A percentile compares a stretch with the other conserved stretches of the same genome.
Conservation (phyloP, 2,329 filamentous ascomycete genomes). For the Sarocladium kiliense region DNA sequence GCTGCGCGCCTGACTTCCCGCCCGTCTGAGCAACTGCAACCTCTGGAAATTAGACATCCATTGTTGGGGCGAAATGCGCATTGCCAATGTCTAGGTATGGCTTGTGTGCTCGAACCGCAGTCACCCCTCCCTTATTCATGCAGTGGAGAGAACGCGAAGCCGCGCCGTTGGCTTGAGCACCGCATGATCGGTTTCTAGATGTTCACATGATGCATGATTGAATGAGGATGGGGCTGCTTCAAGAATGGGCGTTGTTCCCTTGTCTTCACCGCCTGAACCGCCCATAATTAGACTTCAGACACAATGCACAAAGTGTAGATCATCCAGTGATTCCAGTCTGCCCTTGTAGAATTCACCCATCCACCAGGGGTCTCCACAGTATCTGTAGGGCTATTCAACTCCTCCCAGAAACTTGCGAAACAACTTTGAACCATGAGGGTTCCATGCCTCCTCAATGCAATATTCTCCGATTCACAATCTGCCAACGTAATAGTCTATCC, state of each 20-base stretch:
- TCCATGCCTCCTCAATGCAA: neutral
- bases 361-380: neutral
- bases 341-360: too few species aligned
- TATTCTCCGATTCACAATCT: slow-evolving; percentile 1
- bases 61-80: neutral
- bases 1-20: neutral
- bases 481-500: neutral
- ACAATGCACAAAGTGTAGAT: neutral
- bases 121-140: slow-evolving; percentile 4
- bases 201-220: slow-evolving; percentile 3
- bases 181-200: slow-evolving; percentile 1
- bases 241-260: neutral
- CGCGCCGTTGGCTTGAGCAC: neutral
- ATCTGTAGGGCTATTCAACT: too few species aligned
- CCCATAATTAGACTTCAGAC: neutral
- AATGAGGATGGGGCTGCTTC: neutral
- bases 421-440: neutral
- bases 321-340: neutral
- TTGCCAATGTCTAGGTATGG: neutral
- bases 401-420: too few species aligned
- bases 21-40: neutral
- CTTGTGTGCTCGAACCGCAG: neutral
- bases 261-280: neutral
- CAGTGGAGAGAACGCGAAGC: neutral
- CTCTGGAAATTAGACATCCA: neutral